phyloP scores from a whole-genome alignment of 768 basidiomycete species.

The Termitomyces sp. region DNA sequence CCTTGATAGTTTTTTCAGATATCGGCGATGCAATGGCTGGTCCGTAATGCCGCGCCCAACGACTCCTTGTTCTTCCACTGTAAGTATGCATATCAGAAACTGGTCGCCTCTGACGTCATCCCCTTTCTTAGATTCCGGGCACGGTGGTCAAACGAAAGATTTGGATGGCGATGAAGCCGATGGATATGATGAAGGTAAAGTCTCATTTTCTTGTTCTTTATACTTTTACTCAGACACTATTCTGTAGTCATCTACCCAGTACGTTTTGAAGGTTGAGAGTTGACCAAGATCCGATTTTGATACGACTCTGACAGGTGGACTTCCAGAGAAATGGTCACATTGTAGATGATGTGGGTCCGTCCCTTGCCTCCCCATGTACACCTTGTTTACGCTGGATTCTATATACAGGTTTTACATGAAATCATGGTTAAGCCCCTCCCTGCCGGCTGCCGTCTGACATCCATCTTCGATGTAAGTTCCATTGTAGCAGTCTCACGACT shows the following conservation, averaged over 20 bases:
- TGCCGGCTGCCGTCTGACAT: conserved; percentile 83
- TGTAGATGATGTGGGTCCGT: conserved; percentile 75
- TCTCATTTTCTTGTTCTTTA: not conserved
- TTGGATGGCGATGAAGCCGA: conserved; percentile 80
- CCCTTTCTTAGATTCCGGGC: conserved; percentile 72
- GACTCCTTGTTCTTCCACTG: conserved; percentile 93
- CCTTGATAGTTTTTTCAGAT: conserved; percentile 35
- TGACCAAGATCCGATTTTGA: not conserved
- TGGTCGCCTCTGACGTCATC: not conserved
- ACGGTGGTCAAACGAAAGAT: conserved; percentile 90
- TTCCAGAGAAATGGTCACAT: conserved; percentile 67
- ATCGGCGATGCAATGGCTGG: conserved; percentile 91
- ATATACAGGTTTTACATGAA: conserved; percentile 60
- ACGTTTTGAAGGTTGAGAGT: conserved; percentile 36
- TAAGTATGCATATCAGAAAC: conserved; percentile 24
- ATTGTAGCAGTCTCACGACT: not conserved
- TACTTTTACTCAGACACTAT: not conserved
- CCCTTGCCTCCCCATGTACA: not conserved
- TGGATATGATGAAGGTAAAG: conserved; percentile 75
- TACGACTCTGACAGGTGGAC: conserved; percentile 35
- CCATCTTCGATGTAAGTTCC: conserved; percentile 67
- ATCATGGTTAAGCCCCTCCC: conserved; percentile 83
- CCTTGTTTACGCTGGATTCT: conserved; percentile 10
- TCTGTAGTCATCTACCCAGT: conserved; percentile 81
- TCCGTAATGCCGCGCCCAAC: conserved; percentile 69